Conservation (phyloP, 345 rosid species). For the Clausena lansium region DNA sequence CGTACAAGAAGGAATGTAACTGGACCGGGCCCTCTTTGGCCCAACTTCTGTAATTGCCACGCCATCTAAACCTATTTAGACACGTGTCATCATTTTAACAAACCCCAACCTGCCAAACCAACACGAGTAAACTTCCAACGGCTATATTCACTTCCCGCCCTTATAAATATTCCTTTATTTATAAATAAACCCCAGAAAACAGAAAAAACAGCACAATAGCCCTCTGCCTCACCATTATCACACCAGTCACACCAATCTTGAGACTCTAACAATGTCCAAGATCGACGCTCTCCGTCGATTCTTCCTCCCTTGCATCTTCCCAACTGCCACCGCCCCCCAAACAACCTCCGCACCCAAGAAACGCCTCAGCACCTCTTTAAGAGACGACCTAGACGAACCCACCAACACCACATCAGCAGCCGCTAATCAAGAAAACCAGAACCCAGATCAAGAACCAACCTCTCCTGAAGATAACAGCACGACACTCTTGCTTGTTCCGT, state of each 20-base stretch:
- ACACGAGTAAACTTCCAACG: slow-evolving; percentile 15
- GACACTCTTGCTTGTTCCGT: slow-evolving; percentile 19
- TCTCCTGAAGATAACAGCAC: slow-evolving; percentile 30
- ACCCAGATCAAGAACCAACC: slow-evolving; percentile 25
- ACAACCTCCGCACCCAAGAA: slow-evolving; percentile 39
- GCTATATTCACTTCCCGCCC: slow-evolving; percentile 25
- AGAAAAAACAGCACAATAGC: not conserved
- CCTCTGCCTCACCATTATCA: not conserved
- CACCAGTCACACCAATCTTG: not conserved
- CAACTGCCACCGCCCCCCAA: slow-evolving; percentile 30
- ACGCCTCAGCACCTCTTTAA: slow-evolving; percentile 73
- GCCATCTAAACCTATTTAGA: not conserved
- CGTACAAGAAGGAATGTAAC: not conserved
- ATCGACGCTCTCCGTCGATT: slow-evolving; percentile 69
- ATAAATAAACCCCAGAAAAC: not conserved
- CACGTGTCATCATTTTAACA: not conserved
- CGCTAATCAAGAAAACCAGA: not conserved
- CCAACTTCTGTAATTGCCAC: not conserved
- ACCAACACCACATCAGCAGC: not conserved
- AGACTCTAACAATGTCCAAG: slow-evolving; percentile 45
- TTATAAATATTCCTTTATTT: not conserved
- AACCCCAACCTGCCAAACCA: not conserved
- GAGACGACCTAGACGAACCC: slow-evolving; percentile 46
- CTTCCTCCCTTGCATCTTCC: slow-evolving; percentile 66
- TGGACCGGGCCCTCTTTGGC: not conserved